phyloP scores from a whole-genome alignment of 2,329 filamentous ascomycete genomes.

The Lecanicillium sp. region DNA sequence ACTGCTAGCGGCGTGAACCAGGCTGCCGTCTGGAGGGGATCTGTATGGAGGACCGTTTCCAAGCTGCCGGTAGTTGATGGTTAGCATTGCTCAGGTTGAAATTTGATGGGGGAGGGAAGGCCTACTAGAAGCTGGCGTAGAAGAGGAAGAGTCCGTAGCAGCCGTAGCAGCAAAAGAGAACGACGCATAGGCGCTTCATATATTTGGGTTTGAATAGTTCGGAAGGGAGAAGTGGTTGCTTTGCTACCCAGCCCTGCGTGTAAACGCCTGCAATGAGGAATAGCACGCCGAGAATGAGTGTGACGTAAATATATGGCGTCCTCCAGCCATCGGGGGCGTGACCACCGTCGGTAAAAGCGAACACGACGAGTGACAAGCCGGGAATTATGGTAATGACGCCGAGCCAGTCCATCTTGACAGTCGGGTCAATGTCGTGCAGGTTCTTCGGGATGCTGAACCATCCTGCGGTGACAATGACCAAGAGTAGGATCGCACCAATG shows the following conservation, averaged over 20 bases:
- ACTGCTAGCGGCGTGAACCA: slow-evolving; percentile 62
- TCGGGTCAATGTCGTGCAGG: slow-evolving; percentile 16
- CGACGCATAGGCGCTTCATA: slow-evolving; percentile 54
- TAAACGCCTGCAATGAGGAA: slow-evolving; percentile 55
- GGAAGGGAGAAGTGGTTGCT: slow-evolving; percentile 59
- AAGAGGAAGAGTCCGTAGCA: slow-evolving; percentile 60
- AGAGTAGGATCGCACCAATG: slow-evolving; percentile 41
- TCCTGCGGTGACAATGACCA: slow-evolving; percentile 38
- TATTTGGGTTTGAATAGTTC: slow-evolving; percentile 62
- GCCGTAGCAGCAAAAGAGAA: slow-evolving; percentile 60
- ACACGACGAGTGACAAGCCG: slow-evolving; percentile 62
- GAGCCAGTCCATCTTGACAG: slow-evolving; percentile 57
- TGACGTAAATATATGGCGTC: slow-evolving; percentile 63
- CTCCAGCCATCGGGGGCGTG: slow-evolving; percentile 61
- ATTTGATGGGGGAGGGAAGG: slow-evolving; percentile 6
- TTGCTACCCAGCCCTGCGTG: slow-evolving; percentile 62
- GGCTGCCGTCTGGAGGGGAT: slow-evolving; percentile 54
- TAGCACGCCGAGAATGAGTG: slow-evolving; percentile 54
- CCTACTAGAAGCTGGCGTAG: slow-evolving; percentile 61
- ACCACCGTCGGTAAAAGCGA: slow-evolving; percentile 64
- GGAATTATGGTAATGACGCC: slow-evolving; percentile 53
- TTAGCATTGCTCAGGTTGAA: background rate
- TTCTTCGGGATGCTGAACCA: slow-evolving; percentile 30
- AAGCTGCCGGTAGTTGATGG: slow-evolving; percentile 34
- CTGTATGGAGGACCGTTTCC: slow-evolving; percentile 48